Conservation (phyloP, 805 yeast species). For the Kluyveromyces lactis region DNA sequence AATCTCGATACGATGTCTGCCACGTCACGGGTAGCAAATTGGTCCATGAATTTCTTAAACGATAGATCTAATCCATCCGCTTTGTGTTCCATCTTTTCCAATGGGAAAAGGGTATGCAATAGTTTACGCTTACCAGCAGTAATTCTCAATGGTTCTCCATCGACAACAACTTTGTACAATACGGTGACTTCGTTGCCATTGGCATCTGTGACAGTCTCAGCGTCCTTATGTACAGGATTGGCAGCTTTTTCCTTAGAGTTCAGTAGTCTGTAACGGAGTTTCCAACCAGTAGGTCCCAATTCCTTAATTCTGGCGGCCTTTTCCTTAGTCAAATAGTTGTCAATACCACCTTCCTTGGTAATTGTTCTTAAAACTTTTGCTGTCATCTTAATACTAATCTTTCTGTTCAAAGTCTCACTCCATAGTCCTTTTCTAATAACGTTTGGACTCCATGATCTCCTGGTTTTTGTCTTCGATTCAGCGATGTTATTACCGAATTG, state of each 20-base stretch:
- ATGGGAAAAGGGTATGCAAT: slow-evolving; percentile 44
- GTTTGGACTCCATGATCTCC: slow-evolving; percentile 78
- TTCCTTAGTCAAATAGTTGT: slow-evolving; percentile 77
- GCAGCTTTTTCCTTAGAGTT: slow-evolving; percentile 32
- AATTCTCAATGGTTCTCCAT: slow-evolving; percentile 39
- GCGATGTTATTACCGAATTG: slow-evolving; percentile 71
- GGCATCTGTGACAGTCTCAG: slow-evolving; percentile 26
- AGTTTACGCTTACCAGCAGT: slow-evolving; percentile 60
- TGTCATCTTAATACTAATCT: slow-evolving; percentile 53
- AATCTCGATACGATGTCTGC: slow-evolving; percentile 16
- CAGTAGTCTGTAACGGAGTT: slow-evolving; percentile 68
- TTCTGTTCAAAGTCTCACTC: slow-evolving; percentile 67
- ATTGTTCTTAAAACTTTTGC: slow-evolving; percentile 80
- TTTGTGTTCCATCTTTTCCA: slow-evolving; percentile 35
- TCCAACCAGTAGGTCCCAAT: slow-evolving; percentile 90
- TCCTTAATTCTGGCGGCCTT: slow-evolving; percentile 87
- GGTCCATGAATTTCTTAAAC: slow-evolving; percentile 44
- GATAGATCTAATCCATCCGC: slow-evolving; percentile 38
- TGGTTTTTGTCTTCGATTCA: slow-evolving; percentile 64
- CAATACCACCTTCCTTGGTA: slow-evolving; percentile 91
- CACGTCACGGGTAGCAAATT: slow-evolving; percentile 21
- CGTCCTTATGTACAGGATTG: slow-evolving; percentile 33
- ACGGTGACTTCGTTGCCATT: slow-evolving; percentile 33
- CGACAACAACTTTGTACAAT: slow-evolving; percentile 38
- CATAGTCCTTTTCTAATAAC: slow-evolving; percentile 67